These are phyloP conservation scores for Pleurotus eryngii DNA, from an alignment of 768 basidiomycete species.

Conservation along the genomic window DNA sequence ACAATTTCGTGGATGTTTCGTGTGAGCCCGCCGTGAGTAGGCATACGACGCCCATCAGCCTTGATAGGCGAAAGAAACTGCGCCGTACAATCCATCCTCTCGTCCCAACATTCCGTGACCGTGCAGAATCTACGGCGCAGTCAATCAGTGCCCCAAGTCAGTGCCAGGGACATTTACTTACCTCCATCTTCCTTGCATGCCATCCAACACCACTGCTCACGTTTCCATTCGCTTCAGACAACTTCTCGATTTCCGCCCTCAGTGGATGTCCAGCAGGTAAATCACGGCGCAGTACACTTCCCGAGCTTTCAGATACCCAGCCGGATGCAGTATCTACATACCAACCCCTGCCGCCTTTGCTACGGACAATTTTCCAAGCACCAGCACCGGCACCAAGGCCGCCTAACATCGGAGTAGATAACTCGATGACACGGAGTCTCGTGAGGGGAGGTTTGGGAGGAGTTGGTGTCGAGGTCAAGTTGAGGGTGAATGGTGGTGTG, in stretches of 20 bases:
- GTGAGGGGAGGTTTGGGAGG: conserved; percentile 52
- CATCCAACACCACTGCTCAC: conserved; percentile 92
- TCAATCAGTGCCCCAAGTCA: neutral
- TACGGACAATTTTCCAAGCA: conserved; percentile 84
- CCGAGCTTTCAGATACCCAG: conserved; percentile 50
- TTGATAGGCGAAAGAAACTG: conserved; percentile 92
- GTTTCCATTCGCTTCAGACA: conserved; percentile 81
- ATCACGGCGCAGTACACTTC: conserved; percentile 55
- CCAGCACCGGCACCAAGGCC: conserved; percentile 77
- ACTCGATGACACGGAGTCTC: conserved; percentile 81
- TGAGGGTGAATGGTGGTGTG: conserved; percentile 72
- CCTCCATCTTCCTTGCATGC: conserved; percentile 98
- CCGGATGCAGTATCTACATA: conserved; percentile 87
- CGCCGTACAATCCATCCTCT: conserved; percentile 92
- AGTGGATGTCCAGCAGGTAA: conserved; percentile 61
- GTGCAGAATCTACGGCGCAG: conserved; percentile 62
- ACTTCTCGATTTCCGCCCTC: conserved; percentile 63
- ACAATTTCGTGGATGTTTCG: too few relatives aligned
- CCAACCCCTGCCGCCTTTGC: conserved; percentile 94
- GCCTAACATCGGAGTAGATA: conserved; percentile 67
- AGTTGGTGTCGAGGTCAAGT: conserved; percentile 27
- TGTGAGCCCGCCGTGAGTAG: too few relatives aligned
- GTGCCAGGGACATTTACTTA: conserved; percentile 32
- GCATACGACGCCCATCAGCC: conserved; percentile 30
- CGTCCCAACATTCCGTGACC: conserved; percentile 89